Evolutionary conservation across 192 early-diverging fungal species (phyloP).

Genomic region (Coemansia sp.): DNA sequence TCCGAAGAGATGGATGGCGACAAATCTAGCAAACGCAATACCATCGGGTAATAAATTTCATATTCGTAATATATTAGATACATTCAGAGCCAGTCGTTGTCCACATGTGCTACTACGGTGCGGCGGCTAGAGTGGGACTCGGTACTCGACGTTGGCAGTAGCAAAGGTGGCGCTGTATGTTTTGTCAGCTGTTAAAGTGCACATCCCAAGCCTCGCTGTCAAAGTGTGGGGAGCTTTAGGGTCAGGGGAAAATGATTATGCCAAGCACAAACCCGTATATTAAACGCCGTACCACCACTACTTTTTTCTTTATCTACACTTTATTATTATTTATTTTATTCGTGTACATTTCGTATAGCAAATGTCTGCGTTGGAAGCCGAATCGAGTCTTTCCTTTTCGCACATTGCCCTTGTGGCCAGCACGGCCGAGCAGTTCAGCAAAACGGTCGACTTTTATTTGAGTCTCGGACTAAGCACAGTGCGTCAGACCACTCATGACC

Average conservation of each 20-base stretch:
- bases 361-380: conserved; percentile 8
- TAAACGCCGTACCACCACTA: background rate
- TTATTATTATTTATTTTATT: background rate
- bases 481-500: conserved; percentile 33
- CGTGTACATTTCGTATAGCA: background rate
- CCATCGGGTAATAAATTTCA: conserved; percentile 18
- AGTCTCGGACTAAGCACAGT: conserved; percentile 62
- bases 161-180: background rate
- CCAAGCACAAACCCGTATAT: background rate
- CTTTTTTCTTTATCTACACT: background rate
- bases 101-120: background rate
- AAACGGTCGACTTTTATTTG: conserved; percentile 59
- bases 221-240: background rate
- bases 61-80: background rate
- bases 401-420: conserved; percentile 47
- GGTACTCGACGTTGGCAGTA: background rate
- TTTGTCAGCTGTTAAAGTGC: background rate
- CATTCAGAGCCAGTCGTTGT: background rate
- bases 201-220: background rate
- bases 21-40: conserved; percentile 27
- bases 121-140: background rate
- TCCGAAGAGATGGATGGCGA: background rate
- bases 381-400: conserved; percentile 42
- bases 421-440: conserved; percentile 25
- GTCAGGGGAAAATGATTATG: background rate